A percentile compares a stretch with the other conserved stretches of the same genome.
Evolutionary conservation across 2,329 filamentous ascomycete genomes (phyloP).

Genomic region (Penicillium griseofulvum): DNA sequence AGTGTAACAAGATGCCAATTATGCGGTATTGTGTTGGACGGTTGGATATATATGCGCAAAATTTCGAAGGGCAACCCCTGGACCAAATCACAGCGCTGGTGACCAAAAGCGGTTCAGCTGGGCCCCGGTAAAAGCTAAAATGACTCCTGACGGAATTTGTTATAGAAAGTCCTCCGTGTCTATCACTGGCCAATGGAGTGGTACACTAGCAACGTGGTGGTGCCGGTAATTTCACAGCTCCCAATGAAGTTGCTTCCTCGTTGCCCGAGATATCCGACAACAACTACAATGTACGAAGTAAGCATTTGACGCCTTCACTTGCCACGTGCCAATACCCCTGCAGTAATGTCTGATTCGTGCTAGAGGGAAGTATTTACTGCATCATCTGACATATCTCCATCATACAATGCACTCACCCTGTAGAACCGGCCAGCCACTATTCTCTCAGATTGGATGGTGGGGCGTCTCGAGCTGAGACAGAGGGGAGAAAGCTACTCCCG

Average conservation of each 20-base stretch:
- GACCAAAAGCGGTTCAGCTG: not conserved
- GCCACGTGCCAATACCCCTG: constrained; percentile 1
- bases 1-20: not conserved
- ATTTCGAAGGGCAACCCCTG: not conserved
- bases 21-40: not conserved
- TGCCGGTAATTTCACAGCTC: not conserved
- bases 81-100: not conserved
- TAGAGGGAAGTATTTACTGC: not conserved
- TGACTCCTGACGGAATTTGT: not conserved
- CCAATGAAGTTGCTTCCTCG: not conserved
- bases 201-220: not conserved
- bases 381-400: constrained; percentile 1
- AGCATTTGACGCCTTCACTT: constrained; percentile 10
- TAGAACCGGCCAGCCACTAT: constrained; percentile 13
- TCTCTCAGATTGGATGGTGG: constrained; percentile 12
- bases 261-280: constrained; percentile 5
- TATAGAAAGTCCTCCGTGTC: not conserved
- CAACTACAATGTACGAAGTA: not conserved
- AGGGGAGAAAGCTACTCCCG: not conserved
- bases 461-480: constrained; percentile 18
- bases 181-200: not conserved
- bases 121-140: not conserved
- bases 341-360: not conserved
- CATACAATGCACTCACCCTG: not conserved
- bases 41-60: not conserved